Evolutionary conservation across 768 basidiomycete species (phyloP).

Genomic region (Suillus discolor): DNA sequence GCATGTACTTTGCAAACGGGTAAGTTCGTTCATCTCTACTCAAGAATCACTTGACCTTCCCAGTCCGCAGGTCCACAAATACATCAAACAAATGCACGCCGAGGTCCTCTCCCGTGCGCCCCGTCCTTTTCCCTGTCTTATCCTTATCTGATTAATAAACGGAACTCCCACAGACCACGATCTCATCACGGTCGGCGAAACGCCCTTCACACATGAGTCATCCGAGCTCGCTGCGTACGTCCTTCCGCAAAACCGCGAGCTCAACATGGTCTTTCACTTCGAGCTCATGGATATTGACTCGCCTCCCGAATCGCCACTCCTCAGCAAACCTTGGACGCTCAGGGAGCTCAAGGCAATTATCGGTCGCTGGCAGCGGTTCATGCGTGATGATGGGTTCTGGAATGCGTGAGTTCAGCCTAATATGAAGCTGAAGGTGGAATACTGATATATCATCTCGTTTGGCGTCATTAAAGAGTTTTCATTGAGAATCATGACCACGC

Average conservation of each 20-base stretch:
- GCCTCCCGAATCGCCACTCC: conserved; percentile 43
- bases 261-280: conserved; percentile 69
- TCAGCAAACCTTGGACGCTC: conserved; percentile 51
- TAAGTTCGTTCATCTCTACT: conserved; percentile 27
- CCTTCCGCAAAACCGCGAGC: conserved; percentile 57
- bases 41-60: conserved; percentile 6
- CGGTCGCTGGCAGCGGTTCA: conserved; percentile 56
- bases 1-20: conserved; percentile 62
- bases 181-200: conserved; percentile 68
- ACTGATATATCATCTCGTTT: neutral
- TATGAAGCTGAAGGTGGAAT: neutral
- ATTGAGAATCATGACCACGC: conserved; percentile 74
- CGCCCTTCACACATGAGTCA: conserved; percentile 57
- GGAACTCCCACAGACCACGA: conserved; percentile 45
- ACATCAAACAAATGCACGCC: conserved; percentile 62
- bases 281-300: conserved; percentile 63
- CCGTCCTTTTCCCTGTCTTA: conserved; percentile 13
- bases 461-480: conserved; percentile 43
- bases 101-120: conserved; percentile 57
- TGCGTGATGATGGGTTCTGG: conserved; percentile 65
- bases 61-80: conserved; percentile 69
- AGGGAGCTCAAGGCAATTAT: conserved; percentile 51
- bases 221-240: conserved; percentile 56
- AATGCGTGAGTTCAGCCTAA: conserved; percentile 48
- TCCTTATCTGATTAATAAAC: neutral